Base-by-base conservation (phyloP, 108 stramenopile genomes). In the Nitzschia sp. region DNA sequence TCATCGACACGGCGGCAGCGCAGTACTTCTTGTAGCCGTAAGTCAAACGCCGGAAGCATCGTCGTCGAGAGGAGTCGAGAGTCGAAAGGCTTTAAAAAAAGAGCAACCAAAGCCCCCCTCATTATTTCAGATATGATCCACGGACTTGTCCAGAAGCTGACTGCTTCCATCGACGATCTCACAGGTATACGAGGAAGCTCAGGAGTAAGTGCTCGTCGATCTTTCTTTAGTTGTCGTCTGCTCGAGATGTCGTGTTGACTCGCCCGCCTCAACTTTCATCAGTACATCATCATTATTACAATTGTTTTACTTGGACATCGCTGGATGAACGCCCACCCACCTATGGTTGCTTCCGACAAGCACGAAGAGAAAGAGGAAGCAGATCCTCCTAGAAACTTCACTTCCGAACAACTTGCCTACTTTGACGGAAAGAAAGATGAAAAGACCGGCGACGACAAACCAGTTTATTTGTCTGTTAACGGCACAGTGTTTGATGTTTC, bases 401-500 rank as follows among this genome's bases (percentile, higher is more conserved):
- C 96, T 1, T 13, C 41, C 16, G 71, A 81, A 45, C 93, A 95
- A 67, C 66, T 97, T 21, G 27, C 61, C 11, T 27, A 82, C 29
- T 96, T 95, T 67, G 84, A 94, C 66, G 96, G 96, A 11, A 85
- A 62, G 19, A 79, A 66, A 2, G 85, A 89, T 71, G 83, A 80
- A 50, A 81, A 77, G 31, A 66, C 72, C 11, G 79, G 81, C 19
- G 90, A 98, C 28, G 70, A 73, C 27, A 95, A 95, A 50, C 92
- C 94, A 2, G 85, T 97, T 1, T 98, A 97, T 66, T 76, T 98
- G 16, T 96, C 96, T 1, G 59, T 97, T 1, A 70, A 78, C 59
- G 95, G 96, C 2, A 91, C 77, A 16, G 96, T 99, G 3, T 99
- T 96, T 72, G 97, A 99, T 77, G 96, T 96, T 17, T 87, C 92